Conservation (phyloP, 2,329 filamentous ascomycete species). For the Septoria linicola region DNA sequence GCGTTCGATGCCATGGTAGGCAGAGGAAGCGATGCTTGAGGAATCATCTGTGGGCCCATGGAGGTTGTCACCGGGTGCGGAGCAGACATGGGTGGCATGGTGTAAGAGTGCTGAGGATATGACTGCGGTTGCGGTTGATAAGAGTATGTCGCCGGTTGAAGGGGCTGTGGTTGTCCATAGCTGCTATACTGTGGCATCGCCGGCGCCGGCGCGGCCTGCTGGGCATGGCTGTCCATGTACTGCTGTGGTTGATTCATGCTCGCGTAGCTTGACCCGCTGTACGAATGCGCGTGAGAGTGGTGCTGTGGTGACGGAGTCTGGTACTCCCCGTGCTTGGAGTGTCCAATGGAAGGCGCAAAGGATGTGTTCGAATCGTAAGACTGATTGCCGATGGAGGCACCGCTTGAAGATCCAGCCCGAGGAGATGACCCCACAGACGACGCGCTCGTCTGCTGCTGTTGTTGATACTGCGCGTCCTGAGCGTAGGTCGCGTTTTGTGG, state of each 20-base stretch:
- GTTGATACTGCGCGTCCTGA: conserved; percentile 36
- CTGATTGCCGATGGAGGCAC: conserved; percentile 48
- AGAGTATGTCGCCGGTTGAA: conserved; percentile 37
- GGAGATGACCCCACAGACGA: conserved; percentile 72
- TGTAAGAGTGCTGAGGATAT: conserved; percentile 73
- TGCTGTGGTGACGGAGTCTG: conserved; percentile 74
- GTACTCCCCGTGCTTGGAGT: conserved; percentile 42
- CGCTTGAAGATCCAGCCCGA: conserved; percentile 72
- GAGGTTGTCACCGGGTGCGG: conserved; percentile 67
- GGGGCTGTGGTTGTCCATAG: conserved; percentile 62
- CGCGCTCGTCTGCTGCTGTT: conserved; percentile 61
- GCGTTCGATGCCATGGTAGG: conserved; percentile 43
- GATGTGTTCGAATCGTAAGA: conserved; percentile 55
- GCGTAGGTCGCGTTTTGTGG: conserved; percentile 60
- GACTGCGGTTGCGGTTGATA: conserved; percentile 63
- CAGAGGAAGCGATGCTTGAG: conserved; percentile 67
- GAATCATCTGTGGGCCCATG: conserved; percentile 65
- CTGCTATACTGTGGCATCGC: conserved; percentile 74
- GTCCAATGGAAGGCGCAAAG: conserved; percentile 54
- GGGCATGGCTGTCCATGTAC: conserved; percentile 69
- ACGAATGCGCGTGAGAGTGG: conserved; percentile 21
- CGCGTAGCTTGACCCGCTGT: conserved; percentile 38
- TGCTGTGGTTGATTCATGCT: conserved; percentile 79
- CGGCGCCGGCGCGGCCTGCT: conserved; percentile 73
- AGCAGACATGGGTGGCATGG: conserved; percentile 73